Conservation (phyloP, 805 yeast species). For the Scheffersomyces ergatensis region DNA sequence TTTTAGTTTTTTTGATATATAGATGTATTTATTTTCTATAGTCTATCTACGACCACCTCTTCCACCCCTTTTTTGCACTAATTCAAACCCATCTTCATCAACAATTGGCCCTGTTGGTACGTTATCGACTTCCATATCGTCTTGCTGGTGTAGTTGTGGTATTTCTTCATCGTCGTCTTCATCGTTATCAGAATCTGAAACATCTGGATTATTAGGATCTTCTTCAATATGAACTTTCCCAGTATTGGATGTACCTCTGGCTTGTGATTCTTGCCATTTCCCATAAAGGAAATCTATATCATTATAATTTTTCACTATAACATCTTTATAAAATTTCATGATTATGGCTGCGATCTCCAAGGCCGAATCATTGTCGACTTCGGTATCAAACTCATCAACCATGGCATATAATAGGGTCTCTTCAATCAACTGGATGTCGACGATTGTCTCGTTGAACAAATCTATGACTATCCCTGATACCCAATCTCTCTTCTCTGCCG, state of each 20-base stretch:
- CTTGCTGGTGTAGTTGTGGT: conserved; percentile 20
- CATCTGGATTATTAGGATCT: conserved; percentile 65
- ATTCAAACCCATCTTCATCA: conserved; percentile 93
- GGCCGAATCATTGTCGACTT: conserved; percentile 87
- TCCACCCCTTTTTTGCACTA: conserved; percentile 69
- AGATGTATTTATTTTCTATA: neutral
- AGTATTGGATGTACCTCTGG: conserved; percentile 12
- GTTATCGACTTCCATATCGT: conserved; percentile 31
- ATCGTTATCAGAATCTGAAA: conserved; percentile 45
- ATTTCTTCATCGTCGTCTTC: conserved; percentile 44
- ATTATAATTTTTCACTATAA: conserved; percentile 49
- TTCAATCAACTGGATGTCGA: conserved; percentile 79
- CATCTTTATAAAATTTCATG: conserved; percentile 64
- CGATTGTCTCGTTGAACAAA: conserved; percentile 61
- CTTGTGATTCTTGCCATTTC: conserved; percentile 56
- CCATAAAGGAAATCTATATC: conserved; percentile 59
- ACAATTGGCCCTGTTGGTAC: conserved; percentile 56
- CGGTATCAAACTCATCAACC: conserved; percentile 92
- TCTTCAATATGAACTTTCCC: conserved; percentile 46
- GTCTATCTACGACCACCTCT: conserved; percentile 26
- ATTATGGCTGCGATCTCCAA: conserved; percentile 67
- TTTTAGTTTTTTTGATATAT: neutral
- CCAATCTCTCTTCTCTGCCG: conserved; percentile 94
- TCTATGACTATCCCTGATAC: conserved; percentile 79
- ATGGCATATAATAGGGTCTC: conserved; percentile 83